Base-by-base conservation (phyloP, 2,329 filamentous ascomycete genomes). In the Cladosporium halotolerans region DNA sequence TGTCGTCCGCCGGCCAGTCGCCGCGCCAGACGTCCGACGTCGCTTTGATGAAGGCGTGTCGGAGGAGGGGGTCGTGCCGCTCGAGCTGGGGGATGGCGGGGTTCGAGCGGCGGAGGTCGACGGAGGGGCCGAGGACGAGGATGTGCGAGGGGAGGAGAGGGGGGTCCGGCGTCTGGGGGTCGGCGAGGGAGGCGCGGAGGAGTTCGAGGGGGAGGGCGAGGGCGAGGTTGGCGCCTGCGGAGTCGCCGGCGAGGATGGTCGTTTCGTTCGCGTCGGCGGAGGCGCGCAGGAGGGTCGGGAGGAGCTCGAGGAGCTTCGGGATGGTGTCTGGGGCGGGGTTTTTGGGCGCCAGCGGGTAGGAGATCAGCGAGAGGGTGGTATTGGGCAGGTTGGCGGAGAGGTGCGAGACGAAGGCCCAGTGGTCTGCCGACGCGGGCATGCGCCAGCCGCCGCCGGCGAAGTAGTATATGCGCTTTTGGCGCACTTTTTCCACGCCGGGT, bases 371-470 rank as follows among this genome's bases (percentile, higher is more conserved):
- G 2, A 81, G 65, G 3, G 62, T 67, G 0, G 58, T 59, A 14
- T 65, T 63, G 0, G 70, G 65, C 3, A 81, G 55, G 1, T 72
- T 62, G 2, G 65, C 63, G 0, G 72, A 72, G 4, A 82, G 63
- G 50, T 77, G 72, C 0, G 73, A 68, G 47, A 73, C 70, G 6
- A 81, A 64, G 5, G 70, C 70, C 79, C 79, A 83, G 56, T 83
- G 80, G 45, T 79, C 70, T 0, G 65, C 58, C 3, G 70, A 72
- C 0, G 80, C 74, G 0, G 76, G 76, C 57, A 69, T 69, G 55
- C 78, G 77, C 75, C 80, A 83, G 3, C 77, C 78, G 6, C 80
- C 80, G 1, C 80, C 80, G 0, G 72, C 71, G 57, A 81, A 81
- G 55, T 82, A 83, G 55, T 79, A 76, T 19, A 83, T 66, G 4